Evolutionary conservation across 306 rosid species (phyloP).

Genomic region (Cucurbita moschata): DNA sequence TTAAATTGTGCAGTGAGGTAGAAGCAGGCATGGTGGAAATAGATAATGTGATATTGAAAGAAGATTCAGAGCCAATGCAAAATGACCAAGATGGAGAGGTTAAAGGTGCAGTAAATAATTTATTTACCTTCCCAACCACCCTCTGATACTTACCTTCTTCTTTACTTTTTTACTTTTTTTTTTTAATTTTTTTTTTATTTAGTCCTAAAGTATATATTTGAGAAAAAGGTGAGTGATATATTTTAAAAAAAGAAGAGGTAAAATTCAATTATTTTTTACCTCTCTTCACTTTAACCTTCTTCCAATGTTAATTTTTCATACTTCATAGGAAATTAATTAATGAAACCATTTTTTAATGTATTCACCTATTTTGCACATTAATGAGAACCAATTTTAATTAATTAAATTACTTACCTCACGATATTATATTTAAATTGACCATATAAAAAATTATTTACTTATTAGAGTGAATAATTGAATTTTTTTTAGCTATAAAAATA

Average conservation of each 20-base stretch:
- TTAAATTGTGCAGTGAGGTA: too few relatives aligned
- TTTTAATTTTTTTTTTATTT: neutral
- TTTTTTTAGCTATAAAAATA: too few relatives aligned
- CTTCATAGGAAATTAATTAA: too few relatives aligned
- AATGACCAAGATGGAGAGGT: conserved; percentile 45
- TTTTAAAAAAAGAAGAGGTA: neutral
- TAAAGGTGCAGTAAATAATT: conserved; percentile 46
- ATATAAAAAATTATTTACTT: too few relatives aligned
- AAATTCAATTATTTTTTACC: neutral
- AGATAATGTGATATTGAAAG: conserved; percentile 22
- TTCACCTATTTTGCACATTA: too few relatives aligned
- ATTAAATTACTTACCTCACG: too few relatives aligned
- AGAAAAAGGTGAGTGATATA: neutral
- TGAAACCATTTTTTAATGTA: too few relatives aligned
- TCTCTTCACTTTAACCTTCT: neutral
- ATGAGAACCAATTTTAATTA: too few relatives aligned
- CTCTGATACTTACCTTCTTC: conserved; percentile 14
- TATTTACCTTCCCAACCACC: conserved; percentile 56
- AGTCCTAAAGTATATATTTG: neutral
- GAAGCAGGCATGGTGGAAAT: conserved; percentile 28
- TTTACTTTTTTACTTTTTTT: neutral
- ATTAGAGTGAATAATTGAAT: too few relatives aligned
- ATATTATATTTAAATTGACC: too few relatives aligned
- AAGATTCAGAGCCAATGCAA: conserved; percentile 24
- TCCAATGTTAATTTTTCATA: too few relatives aligned